Percentiles rank a stretch among this genome's conserved stretches.
phyloP scores from a whole-genome alignment of 768 basidiomycete genomes.

The Podaxis pistillaris region DNA sequence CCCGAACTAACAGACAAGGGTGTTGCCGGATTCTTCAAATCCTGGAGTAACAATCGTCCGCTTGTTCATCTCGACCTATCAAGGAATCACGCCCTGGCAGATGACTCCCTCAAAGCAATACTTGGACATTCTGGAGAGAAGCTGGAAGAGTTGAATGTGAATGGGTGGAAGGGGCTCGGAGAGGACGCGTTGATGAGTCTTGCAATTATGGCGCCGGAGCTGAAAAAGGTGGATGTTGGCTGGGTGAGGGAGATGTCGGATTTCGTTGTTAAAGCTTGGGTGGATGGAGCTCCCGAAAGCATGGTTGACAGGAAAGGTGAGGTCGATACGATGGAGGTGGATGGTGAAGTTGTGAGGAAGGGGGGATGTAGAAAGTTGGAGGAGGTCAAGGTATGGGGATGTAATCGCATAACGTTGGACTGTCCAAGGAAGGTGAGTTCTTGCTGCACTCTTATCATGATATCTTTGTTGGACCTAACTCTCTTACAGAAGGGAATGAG shows the following conservation, averaged over 20 bases:
- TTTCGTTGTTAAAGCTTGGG: constrained; percentile 70
- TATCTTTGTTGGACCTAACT: neutral
- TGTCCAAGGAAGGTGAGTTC: constrained; percentile 40
- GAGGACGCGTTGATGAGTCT: constrained; percentile 40
- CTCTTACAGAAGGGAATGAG: constrained; percentile 26
- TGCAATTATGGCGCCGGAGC: constrained; percentile 30
- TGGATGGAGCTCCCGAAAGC: constrained; percentile 35
- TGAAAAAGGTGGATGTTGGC: constrained; percentile 72
- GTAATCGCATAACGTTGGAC: constrained; percentile 41
- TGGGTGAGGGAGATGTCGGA: constrained; percentile 86
- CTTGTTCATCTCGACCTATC: constrained; percentile 58
- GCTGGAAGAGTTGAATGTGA: constrained; percentile 66
- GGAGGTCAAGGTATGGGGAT: constrained; percentile 56
- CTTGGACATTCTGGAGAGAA: constrained; percentile 62
- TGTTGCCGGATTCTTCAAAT: constrained; percentile 64
- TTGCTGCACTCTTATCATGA: neutral
- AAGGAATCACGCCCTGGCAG: constrained; percentile 55
- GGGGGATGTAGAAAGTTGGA: constrained; percentile 36
- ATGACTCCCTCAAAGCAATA: constrained; percentile 57
- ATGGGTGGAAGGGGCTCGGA: constrained; percentile 69
- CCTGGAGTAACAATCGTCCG: constrained; percentile 49
- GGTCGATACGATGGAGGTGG: constrained; percentile 8
- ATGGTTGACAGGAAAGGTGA: neutral
- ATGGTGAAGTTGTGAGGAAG: constrained; percentile 15
- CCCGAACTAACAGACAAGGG: constrained; percentile 69